These are phyloP conservation scores for Phytophthora tubulina DNA, from an alignment of 352 stramenopile species.

Conservation along the genomic window DNA sequence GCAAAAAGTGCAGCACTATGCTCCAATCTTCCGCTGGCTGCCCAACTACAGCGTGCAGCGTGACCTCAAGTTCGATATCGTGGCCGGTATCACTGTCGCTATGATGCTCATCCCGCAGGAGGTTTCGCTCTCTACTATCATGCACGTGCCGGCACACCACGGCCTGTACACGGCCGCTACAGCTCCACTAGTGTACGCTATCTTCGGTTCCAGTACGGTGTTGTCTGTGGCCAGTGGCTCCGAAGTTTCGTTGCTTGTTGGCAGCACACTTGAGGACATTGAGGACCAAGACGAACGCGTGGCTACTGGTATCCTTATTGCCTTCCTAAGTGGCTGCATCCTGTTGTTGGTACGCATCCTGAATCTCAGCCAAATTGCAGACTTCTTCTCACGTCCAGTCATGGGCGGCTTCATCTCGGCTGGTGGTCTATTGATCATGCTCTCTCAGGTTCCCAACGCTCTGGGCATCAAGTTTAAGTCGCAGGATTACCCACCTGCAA, in stretches of 20 bases:
- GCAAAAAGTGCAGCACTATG: conserved; percentile 31
- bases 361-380: conserved; percentile 28
- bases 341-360: conserved; percentile 21
- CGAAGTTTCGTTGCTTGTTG: conserved; percentile 29
- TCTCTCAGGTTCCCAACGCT: conserved; percentile 29
- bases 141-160: conserved; percentile 24
- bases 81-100: conserved; percentile 20
- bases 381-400: conserved; percentile 33
- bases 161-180: conserved; percentile 29
- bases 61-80: conserved; percentile 33
- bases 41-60: conserved; percentile 33
- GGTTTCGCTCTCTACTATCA: conserved; percentile 25
- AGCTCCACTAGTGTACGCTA: conserved; percentile 24
- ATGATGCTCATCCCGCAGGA: conserved; percentile 35
- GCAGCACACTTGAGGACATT: conserved; percentile 23
- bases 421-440: conserved; percentile 28
- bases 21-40: conserved; percentile 31
- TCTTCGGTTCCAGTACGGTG: conserved; percentile 32
- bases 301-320: conserved; percentile 21
- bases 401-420: conserved; percentile 34
- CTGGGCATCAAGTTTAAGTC: conserved; percentile 31
- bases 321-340: conserved; percentile 29
- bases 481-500: conserved; percentile 24
- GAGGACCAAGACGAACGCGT: conserved; percentile 26
- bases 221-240: conserved; percentile 27